These are phyloP conservation scores for Phytopythium sindhum DNA, from an alignment of 352 stramenopile species.

Conservation along the genomic window DNA sequence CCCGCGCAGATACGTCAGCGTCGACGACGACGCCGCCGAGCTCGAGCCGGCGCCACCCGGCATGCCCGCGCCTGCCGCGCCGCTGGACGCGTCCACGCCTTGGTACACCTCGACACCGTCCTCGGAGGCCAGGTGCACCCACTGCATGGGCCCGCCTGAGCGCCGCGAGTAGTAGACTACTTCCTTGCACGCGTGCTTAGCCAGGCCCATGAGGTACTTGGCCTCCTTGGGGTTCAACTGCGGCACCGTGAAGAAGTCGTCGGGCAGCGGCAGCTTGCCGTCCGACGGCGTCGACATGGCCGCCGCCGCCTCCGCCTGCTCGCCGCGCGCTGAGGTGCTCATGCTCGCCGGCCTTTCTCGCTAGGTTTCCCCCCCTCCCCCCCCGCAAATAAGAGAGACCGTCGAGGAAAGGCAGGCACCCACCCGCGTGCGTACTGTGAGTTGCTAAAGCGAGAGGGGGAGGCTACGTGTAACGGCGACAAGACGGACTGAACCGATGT, in stretches of 20 bases:
- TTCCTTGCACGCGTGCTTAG: slow-evolving; percentile 81
- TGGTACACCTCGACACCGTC: slow-evolving; percentile 77
- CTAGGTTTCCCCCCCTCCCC: background rate
- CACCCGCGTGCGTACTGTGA: background rate
- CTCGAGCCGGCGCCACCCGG: background rate
- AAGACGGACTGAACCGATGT: background rate
- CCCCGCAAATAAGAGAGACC: background rate
- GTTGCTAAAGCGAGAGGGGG: background rate
- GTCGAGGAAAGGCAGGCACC: background rate
- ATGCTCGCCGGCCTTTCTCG: background rate
- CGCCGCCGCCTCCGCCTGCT: background rate
- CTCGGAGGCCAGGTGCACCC: slow-evolving; percentile 67
- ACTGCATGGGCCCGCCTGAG: slow-evolving; percentile 66
- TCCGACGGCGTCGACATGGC: slow-evolving; percentile 3
- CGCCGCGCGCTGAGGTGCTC: background rate
- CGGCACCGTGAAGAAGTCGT: slow-evolving; percentile 67
- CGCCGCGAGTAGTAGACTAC: slow-evolving; percentile 81
- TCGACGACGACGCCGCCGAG: slow-evolving; percentile 17
- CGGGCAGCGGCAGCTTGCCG: slow-evolving; percentile 53
- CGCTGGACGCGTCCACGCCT: slow-evolving; percentile 46
- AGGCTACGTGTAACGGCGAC: background rate
- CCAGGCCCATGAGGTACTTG: slow-evolving; percentile 64
- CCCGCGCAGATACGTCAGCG: slow-evolving; percentile 67
- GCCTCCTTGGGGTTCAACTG: slow-evolving; percentile 57
- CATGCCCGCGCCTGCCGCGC: background rate